Evolutionary conservation across 2,329 filamentous ascomycete species (phyloP), one percentile per base, ranked within the genome.

Genomic region (Xylaria sp.): DNA sequence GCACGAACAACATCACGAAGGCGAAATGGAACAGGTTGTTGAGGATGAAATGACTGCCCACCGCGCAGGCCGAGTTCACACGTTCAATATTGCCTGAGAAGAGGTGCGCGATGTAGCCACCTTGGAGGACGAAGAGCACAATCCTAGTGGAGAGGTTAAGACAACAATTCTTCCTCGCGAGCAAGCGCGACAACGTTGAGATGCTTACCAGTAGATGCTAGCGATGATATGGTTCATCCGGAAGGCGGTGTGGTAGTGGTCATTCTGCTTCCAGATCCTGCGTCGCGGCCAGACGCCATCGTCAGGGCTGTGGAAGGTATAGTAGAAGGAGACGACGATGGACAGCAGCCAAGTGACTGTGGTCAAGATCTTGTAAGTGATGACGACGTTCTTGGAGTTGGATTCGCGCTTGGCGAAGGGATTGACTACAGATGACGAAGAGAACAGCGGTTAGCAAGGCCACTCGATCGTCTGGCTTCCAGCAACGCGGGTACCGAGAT

Each of bases 1-100:
- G 89, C 62, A 92, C 91, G 84, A 95, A 97, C 70, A 97, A 88
- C 84, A 94, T 89, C 75, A 97, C 87, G 80, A 94, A 97, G 74
- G 87, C 89, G 73, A 94, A 92, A 79, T 93, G 88, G 69, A 97
- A 86, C 50, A 97, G 82, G 81, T 97, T 97, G 85, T 93, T 92
- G 75, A 92, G 78, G 79, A 97, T 93, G 81, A 95, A 97, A 84
- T 97, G 93, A 74, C 88, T 87, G 69, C 92, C 93, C 16, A 97
- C 91, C 73, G 92, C 90, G 72, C 91, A 91, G 25, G 93, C 92
- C 18, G 89, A 86, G 69, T 88, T 87, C 71, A 93, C 87, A 62
- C 87, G 84, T 32, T 87, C 87, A 54, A 84, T 78, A 73, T 91
- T 88, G 72, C 84, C 83, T 55, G 89, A 90, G 84, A 93, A 97